These are phyloP conservation scores for Epithele typhae DNA, from an alignment of 768 basidiomycete genomes.

Conservation along the genomic window DNA sequence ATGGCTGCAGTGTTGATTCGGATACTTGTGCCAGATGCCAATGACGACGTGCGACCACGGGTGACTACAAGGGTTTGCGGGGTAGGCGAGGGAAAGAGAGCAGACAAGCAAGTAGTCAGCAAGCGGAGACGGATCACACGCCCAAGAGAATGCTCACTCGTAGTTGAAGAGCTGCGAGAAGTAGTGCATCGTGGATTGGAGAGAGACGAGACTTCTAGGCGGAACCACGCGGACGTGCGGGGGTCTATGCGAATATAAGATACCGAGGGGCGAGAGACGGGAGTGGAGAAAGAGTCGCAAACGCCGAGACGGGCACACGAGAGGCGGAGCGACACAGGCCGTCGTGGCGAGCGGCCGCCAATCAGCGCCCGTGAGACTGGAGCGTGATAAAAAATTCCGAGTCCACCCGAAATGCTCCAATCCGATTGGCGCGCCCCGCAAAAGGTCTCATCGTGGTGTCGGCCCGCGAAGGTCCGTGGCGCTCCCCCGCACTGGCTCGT, in stretches of 20 bases:
- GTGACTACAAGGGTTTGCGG: slow-evolving; percentile 46
- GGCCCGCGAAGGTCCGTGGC: too few species aligned
- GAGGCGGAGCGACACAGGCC: slow-evolving; percentile 9
- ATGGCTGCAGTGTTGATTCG: slow-evolving; percentile 88
- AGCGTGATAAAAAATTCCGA: slow-evolving; percentile 14
- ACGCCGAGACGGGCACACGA: slow-evolving; percentile 23
- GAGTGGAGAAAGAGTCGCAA: too few species aligned
- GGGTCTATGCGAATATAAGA: slow-evolving; percentile 15
- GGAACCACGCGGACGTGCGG: background rate
- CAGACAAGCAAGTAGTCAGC: background rate
- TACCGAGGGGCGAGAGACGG: slow-evolving; percentile 7
- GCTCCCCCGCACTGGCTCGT: too few species aligned
- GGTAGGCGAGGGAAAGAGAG: background rate
- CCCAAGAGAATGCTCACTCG: slow-evolving; percentile 50
- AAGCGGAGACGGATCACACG: background rate
- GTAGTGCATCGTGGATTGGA: slow-evolving; percentile 67
- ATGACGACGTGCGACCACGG: slow-evolving; percentile 89
- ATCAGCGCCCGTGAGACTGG: background rate
- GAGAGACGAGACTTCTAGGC: slow-evolving; percentile 1
- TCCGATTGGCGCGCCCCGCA: too few species aligned
- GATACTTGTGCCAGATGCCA: slow-evolving; percentile 95
- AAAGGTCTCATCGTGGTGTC: too few species aligned
- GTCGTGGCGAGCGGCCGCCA: slow-evolving; percentile 13
- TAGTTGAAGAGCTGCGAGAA: slow-evolving; percentile 83
- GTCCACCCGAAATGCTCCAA: too few species aligned